Evolutionary conservation across 345 rosid species (phyloP).

Genomic region (Nasturtium officinale): DNA sequence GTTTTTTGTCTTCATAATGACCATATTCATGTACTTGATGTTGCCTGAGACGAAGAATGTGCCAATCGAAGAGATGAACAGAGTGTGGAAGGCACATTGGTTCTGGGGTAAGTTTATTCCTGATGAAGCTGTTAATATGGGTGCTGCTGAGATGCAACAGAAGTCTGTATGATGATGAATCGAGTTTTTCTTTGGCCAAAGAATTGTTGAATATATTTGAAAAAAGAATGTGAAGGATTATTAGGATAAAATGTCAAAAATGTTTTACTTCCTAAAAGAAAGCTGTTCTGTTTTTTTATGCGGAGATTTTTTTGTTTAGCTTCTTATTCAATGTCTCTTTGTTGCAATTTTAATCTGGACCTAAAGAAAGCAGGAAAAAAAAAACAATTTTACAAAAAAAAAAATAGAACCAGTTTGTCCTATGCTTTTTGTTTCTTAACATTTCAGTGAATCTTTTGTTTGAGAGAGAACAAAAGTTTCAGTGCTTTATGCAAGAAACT

Average conservation of each 20-base stretch:
- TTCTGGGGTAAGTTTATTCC: constrained; percentile 48
- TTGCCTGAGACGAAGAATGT: constrained; percentile 54
- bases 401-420: background rate
- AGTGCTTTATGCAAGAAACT: background rate
- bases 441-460: background rate
- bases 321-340: constrained; percentile 6
- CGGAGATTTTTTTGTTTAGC: constrained; percentile 9
- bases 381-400: background rate
- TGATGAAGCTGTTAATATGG: constrained; percentile 41
- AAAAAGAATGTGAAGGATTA: constrained; percentile 1
- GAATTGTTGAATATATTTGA: background rate
- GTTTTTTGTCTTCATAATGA: constrained; percentile 50
- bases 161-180: constrained; percentile 34
- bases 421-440: background rate
- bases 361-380: background rate
- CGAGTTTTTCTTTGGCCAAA: constrained; percentile 1
- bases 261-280: background rate
- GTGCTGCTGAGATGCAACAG: constrained; percentile 43
- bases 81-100: constrained; percentile 47
- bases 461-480: background rate
- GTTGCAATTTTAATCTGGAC: constrained; percentile 27
- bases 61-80: constrained; percentile 48
- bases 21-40: constrained; percentile 43
- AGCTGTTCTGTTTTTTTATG: constrained; percentile 25
- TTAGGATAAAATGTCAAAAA: background rate